A percentile compares a stretch with the other conserved stretches of the same genome.
phyloP scores from a whole-genome alignment of 176 grass and related monocot genomes.

The Lolium perenne region DNA sequence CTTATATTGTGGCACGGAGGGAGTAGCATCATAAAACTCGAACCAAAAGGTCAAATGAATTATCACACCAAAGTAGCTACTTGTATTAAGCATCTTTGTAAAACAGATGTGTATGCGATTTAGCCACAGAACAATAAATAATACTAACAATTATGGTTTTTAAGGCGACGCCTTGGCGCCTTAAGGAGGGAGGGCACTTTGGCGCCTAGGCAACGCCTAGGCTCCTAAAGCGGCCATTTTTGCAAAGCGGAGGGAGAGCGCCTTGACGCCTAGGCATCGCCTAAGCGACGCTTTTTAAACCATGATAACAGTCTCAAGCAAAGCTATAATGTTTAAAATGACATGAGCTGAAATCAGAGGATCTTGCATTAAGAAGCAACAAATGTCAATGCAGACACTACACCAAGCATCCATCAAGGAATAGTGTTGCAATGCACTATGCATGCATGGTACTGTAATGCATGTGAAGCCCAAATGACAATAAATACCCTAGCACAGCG shows the following conservation, averaged over 20 bases:
- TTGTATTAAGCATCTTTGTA: constrained; percentile 27
- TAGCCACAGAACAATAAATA: not conserved
- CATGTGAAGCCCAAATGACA: constrained; percentile 11
- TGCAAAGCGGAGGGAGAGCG: too few species aligned
- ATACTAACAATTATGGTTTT: not conserved
- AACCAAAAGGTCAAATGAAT: not conserved
- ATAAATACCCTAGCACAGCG: not conserved
- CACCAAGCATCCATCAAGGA: not conserved
- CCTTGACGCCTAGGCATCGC: too few species aligned
- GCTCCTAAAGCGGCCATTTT: too few species aligned
- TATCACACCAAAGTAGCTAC: not conserved
- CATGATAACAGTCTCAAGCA: not conserved
- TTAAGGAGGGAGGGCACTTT: too few species aligned
- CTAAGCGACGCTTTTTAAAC: too few species aligned
- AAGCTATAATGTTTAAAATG: not conserved
- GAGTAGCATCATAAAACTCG: constrained; percentile 10
- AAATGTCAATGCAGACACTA: not conserved
- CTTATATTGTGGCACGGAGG: too few species aligned
- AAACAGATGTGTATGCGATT: not conserved
- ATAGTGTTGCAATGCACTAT: not conserved
- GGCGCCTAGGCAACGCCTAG: too few species aligned
- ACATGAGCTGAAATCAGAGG: not conserved
- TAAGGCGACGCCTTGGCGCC: too few species aligned
- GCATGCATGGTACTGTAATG: not conserved
- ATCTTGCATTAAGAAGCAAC: constrained; percentile 1